A percentile compares a stretch with the other conserved stretches of the same genome.
Conservation (phyloP, 169 alveolate genomes). For the Plasmodium sp. region DNA sequence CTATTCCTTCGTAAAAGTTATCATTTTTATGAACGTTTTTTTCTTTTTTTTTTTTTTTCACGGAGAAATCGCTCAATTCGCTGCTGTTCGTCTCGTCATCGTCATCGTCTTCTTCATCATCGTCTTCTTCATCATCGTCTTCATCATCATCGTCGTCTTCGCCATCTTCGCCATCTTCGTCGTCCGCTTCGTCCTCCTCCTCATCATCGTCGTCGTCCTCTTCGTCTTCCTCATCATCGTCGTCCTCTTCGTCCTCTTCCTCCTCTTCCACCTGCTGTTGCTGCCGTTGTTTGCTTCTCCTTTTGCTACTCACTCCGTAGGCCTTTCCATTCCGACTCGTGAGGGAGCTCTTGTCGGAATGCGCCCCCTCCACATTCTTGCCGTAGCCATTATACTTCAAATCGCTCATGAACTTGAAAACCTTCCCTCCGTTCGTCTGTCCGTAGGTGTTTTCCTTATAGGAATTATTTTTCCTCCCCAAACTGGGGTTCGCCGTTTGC, state of each 20-base stretch:
- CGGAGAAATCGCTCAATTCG: slow-evolving; percentile 17
- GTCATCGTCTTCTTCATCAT: background rate
- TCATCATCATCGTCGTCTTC: background rate
- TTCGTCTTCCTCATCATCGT: background rate
- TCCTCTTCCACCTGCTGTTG: background rate
- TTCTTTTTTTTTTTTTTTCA: slow-evolving; percentile 7
- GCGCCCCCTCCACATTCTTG: background rate
- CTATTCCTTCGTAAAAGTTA: slow-evolving; percentile 16
- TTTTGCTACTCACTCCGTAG: background rate
- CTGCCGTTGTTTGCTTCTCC: background rate
- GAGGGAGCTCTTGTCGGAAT: slow-evolving; percentile 21
- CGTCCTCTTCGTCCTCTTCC: background rate
- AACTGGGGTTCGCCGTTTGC: background rate
- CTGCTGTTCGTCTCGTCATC: background rate
- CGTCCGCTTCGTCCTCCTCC: slow-evolving; percentile 5
- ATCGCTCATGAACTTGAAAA: slow-evolving; percentile 39
- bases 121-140: background rate
- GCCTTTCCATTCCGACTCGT: background rate
- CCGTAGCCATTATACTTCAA: slow-evolving; percentile 25
- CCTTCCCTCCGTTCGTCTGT: slow-evolving; percentile 9
- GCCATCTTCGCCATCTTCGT: background rate
- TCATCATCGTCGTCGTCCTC: background rate
- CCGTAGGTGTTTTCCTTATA: slow-evolving; percentile 26
- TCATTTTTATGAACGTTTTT: background rate
- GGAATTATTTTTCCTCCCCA: background rate